These are phyloP conservation scores for Geosiphon pyriformis DNA, from an alignment of 192 early-diverging fungal species.

Conservation along the genomic window DNA sequence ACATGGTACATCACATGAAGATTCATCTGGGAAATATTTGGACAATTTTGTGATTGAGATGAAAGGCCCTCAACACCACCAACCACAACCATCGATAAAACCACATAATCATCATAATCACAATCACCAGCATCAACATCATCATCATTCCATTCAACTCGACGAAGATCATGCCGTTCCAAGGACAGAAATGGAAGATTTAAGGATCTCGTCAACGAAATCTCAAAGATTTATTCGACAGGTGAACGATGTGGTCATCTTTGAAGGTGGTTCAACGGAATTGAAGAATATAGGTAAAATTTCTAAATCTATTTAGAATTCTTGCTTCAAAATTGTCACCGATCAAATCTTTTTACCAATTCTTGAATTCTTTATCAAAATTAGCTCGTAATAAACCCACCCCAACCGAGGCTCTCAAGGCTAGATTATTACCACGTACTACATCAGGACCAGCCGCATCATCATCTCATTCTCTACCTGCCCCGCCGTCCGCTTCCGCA, in stretches of 20 bases:
- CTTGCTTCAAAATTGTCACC: not conserved
- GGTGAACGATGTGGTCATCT: conserved; percentile 16
- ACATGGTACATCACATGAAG: not conserved
- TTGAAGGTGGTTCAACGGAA: conserved; percentile 24
- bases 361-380: not conserved
- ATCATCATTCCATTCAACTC: not conserved
- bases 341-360: not conserved
- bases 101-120: not conserved
- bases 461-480: not conserved
- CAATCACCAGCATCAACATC: not conserved
- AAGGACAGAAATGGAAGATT: not conserved
- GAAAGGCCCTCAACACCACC: conserved; percentile 2
- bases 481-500: not conserved
- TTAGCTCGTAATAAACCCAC: not conserved
- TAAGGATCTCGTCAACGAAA: not conserved
- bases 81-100: not conserved
- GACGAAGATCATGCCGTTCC: not conserved
- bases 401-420: not conserved
- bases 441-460: not conserved
- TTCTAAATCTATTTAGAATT: not conserved
- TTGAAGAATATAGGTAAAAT: conserved; percentile 13
- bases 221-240: not conserved
- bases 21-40: not conserved
- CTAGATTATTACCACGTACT: not conserved
- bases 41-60: conserved; percentile 22